Evolutionary conservation across 352 stramenopile species (phyloP), one percentile per base, ranked within the genome.

Genomic region (Phytophthora pinifolia): DNA sequence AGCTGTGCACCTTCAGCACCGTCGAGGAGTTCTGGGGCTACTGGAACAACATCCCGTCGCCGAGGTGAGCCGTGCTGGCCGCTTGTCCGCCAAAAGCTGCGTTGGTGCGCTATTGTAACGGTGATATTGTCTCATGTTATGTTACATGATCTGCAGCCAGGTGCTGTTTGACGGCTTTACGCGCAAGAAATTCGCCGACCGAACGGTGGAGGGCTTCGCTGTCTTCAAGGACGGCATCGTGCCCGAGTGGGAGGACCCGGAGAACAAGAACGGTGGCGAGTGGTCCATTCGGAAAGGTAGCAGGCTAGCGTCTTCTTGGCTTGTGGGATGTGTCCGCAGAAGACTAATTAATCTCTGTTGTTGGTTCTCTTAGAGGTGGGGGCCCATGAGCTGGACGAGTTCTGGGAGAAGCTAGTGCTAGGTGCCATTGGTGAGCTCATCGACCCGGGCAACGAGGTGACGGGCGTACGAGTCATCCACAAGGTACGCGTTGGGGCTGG

Each of bases 141-240:
- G 38, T 3, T 49, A 22, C 39, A 8, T 46, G 18, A 0, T 0
- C 13, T 38, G 18, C 48, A 91, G 81, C 44, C 76, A 92, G 47
- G 81, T 89, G 54, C 67, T 94, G 18, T 89, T 89, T 51, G 83
- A 94, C 49, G 83, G 83, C 31, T 89, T 89, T 50, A 85, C 72
- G 35, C 78, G 81, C 41, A 98, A 98, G 74, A 92, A 95, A 65
- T 88, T 98, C 37, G 73, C 79, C n/a, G 80, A 94, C 52, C 91
- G 92, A 44, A 88, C 87, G 29, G 84, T 99, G 49, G 92, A 98
- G 68, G 95, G 95, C 51, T 98, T 98, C 54, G 91, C 83, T 15
- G 74, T 97, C 29, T 97, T 97, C 71, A 95, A 94, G 54, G 83
- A 94, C 14, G 89, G 89, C 36, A 95, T 97, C 58, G 67, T 76